Percentiles rank a stretch among this genome's conserved stretches.
Evolutionary conservation across 164 flowering plant genomes (phyloP).

Genomic region (Piper betle): DNA sequence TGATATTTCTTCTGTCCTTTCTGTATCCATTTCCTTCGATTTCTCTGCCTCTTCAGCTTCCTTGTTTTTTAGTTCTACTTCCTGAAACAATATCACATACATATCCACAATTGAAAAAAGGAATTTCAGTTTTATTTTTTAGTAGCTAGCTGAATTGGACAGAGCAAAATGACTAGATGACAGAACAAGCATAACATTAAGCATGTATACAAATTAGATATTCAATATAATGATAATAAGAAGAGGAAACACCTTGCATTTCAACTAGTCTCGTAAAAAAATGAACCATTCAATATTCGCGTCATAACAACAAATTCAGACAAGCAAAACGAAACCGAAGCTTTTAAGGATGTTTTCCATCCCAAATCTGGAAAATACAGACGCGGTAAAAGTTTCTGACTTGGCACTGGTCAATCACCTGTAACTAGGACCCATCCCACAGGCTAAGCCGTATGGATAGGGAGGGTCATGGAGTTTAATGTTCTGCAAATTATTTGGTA

Average conservation of each 20-base stretch:
- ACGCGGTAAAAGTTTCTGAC: too few relatives aligned
- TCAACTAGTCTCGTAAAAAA: too few relatives aligned
- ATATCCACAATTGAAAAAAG: not conserved
- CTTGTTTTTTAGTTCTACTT: not conserved
- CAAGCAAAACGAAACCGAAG: too few relatives aligned
- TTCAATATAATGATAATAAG: not conserved
- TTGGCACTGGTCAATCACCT: too few relatives aligned
- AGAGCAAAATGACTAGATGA: not conserved
- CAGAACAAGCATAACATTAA: not conserved
- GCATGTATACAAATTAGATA: not conserved
- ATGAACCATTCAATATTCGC: too few relatives aligned
- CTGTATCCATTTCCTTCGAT: not conserved
- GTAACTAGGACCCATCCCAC: too few relatives aligned
- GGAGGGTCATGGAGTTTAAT: too few relatives aligned
- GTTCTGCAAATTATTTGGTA: too few relatives aligned
- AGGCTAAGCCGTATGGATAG: too few relatives aligned
- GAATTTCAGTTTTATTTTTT: not conserved
- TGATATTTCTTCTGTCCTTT: not conserved
- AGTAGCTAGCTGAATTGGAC: not conserved
- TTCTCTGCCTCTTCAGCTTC: not conserved
- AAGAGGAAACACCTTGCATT: not conserved
- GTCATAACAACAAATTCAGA: too few relatives aligned
- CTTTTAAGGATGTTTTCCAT: too few relatives aligned
- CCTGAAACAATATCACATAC: not conserved
- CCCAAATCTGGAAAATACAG: too few relatives aligned